These are phyloP conservation scores for Pyrenophora tritici-repentis DNA, from an alignment of 2,329 filamentous ascomycete species.

Conservation along the genomic window DNA sequence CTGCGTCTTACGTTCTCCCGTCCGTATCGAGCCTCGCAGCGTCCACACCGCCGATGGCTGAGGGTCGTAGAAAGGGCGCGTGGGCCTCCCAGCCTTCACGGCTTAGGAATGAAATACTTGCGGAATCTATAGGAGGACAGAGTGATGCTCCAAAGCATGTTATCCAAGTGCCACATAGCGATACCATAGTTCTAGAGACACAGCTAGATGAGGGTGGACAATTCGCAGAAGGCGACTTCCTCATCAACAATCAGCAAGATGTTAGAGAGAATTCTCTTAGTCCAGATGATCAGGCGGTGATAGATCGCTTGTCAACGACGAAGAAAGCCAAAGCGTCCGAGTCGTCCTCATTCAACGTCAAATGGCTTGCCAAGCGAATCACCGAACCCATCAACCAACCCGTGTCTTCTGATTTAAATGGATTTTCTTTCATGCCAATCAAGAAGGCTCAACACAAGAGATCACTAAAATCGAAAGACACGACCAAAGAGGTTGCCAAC, in stretches of 20 bases:
- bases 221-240: background rate
- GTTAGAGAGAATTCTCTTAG: background rate
- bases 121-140: constrained; percentile 22
- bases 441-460: background rate
- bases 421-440: constrained; percentile 6
- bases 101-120: constrained; percentile 28
- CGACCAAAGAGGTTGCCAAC: background rate
- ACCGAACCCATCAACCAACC: background rate
- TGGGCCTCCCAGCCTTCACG: constrained; percentile 18
- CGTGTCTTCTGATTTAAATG: background rate
- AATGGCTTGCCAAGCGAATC: background rate
- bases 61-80: constrained; percentile 8
- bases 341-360: background rate
- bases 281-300: constrained; percentile 1
- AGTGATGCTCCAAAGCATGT: background rate
- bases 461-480: background rate
- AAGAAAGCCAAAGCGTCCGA: background rate
- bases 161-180: constrained; percentile 26
- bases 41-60: constrained; percentile 17
- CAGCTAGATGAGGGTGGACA: constrained; percentile 15
- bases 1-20: background rate
- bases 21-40: background rate
- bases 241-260: background rate
- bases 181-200: constrained; percentile 25
- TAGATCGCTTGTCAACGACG: constrained; percentile 5